phyloP scores from a whole-genome alignment of 805 yeast species.

The Myxozyma neglecta region DNA sequence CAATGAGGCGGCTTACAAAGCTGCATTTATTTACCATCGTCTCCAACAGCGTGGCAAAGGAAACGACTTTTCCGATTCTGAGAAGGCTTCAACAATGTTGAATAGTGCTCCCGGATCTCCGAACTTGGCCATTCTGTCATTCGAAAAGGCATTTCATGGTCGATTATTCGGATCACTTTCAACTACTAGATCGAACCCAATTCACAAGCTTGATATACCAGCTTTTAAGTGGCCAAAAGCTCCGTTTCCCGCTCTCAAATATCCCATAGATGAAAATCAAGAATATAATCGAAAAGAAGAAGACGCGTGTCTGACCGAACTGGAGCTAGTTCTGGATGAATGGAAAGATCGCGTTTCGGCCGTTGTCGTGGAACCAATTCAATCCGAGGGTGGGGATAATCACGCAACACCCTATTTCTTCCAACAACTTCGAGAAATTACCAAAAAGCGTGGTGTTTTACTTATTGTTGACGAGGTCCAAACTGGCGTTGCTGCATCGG shows the following conservation, averaged over 20 bases:
- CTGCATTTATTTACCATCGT: conserved; percentile 81
- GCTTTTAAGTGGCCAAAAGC: conserved; percentile 97
- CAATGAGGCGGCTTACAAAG: conserved; percentile 84
- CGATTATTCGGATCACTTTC: conserved; percentile 90
- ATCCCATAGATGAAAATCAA: conserved; percentile 71
- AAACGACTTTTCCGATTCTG: conserved; percentile 64
- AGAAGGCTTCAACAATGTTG: conserved; percentile 70
- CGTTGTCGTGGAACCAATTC: conserved; percentile 84
- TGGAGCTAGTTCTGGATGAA: conserved; percentile 65
- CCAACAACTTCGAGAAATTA: conserved; percentile 78
- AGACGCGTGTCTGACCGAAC: conserved; percentile 71
- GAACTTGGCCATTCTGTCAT: conserved; percentile 78
- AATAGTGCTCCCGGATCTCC: conserved; percentile 79
- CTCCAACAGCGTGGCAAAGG: conserved; percentile 57
- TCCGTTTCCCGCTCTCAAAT: conserved; percentile 79
- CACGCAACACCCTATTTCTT: conserved; percentile 76
- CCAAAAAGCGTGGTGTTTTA: conserved; percentile 66
- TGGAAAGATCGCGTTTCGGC: conserved; percentile 86
- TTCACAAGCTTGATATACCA: conserved; percentile 86
- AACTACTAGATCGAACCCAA: conserved; percentile 89
- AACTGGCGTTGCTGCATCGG: conserved; percentile 88
- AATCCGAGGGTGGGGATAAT: conserved; percentile 90
- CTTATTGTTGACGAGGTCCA: conserved; percentile 85
- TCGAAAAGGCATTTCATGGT: conserved; percentile 91
- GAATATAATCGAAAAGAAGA: conserved; percentile 75